phyloP scores from a whole-genome alignment of 2,329 filamentous ascomycete genomes.

The Botrytis fragariae region DNA sequence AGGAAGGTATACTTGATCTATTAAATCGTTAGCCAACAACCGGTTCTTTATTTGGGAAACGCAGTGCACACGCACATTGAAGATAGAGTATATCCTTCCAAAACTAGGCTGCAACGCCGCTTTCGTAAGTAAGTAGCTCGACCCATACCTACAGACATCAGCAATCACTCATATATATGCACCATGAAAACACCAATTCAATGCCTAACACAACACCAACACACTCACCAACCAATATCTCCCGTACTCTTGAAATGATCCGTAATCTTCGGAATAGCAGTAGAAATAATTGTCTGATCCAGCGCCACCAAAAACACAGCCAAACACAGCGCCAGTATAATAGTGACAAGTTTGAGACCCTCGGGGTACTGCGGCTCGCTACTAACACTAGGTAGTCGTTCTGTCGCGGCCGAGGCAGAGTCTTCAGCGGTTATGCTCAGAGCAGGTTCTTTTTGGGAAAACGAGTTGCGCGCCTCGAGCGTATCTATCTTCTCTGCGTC shows the following conservation, averaged over 20 bases:
- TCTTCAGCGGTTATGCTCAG: not conserved
- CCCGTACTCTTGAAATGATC: conserved; percentile 42
- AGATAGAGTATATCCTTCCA: conserved; percentile 38
- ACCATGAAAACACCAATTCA: not conserved
- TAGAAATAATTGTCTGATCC: conserved; percentile 40
- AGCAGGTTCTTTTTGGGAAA: not conserved
- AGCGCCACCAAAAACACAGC: conserved; percentile 34
- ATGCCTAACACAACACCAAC: not conserved
- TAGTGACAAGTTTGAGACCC: conserved; percentile 31
- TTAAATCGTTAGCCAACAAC: not conserved
- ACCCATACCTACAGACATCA: not conserved
- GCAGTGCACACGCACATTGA: conserved; percentile 4
- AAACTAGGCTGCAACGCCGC: conserved; percentile 37
- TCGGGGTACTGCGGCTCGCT: not conserved
- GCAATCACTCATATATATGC: not conserved
- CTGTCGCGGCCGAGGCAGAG: not conserved
- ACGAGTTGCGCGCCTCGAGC: not conserved
- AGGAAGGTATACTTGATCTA: conserved; percentile 37
- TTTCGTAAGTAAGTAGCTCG: conserved; percentile 39
- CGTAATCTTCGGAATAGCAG: conserved; percentile 42
- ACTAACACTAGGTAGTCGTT: not conserved
- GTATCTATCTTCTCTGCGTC: not conserved
- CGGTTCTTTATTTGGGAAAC: not conserved
- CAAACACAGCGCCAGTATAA: conserved; percentile 33
- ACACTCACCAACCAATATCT: conserved; percentile 47